phyloP scores from a whole-genome alignment of 1,284 basidiomycete genomes.

The Austroboletus niveus region DNA sequence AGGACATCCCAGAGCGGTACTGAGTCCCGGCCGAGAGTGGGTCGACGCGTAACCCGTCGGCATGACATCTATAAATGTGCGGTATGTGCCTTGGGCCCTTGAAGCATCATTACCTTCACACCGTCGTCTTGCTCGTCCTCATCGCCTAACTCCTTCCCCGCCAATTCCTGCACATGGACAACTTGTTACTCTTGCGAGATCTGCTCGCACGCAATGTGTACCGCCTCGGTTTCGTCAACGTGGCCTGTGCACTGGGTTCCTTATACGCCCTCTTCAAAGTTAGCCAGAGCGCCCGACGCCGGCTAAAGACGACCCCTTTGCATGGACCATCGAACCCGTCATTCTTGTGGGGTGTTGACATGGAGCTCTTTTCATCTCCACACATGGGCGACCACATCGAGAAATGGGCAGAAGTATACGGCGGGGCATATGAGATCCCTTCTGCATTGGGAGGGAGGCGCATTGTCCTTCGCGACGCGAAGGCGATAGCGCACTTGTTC shows the following conservation, averaged over 20 bases:
- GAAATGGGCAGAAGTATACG: constrained; percentile 44
- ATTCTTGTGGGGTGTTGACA: constrained; percentile 27
- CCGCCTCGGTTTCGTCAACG: too few relatives aligned
- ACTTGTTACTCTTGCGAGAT: too few relatives aligned
- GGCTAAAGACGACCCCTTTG: constrained; percentile 29
- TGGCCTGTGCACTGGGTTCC: constrained; percentile 4
- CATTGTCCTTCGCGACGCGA: constrained; percentile 52
- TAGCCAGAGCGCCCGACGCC: constrained; percentile 4
- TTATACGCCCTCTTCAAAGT: constrained; percentile 16
- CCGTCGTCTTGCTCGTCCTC: too few relatives aligned
- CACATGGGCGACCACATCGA: constrained; percentile 27
- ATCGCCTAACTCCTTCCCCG: too few relatives aligned
- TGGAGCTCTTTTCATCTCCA: constrained; percentile 7
- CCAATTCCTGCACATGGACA: too few relatives aligned
- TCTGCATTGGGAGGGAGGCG: constrained; percentile 37
- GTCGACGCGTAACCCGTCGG: too few relatives aligned
- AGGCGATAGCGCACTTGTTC: constrained; percentile 53
- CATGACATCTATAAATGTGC: too few relatives aligned
- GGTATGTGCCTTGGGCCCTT: too few relatives aligned
- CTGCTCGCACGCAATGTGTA: too few relatives aligned
- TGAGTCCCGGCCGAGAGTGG: too few relatives aligned
- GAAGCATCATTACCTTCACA: too few relatives aligned
- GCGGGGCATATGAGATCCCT: constrained; percentile 45
- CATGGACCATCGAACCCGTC: constrained; percentile 30
- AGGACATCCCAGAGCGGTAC: too few relatives aligned